Evolutionary conservation across 2,329 filamentous ascomycete genomes (phyloP), one percentile per base, ranked within the genome.

Genomic region (Fusarium cicatricum): DNA sequence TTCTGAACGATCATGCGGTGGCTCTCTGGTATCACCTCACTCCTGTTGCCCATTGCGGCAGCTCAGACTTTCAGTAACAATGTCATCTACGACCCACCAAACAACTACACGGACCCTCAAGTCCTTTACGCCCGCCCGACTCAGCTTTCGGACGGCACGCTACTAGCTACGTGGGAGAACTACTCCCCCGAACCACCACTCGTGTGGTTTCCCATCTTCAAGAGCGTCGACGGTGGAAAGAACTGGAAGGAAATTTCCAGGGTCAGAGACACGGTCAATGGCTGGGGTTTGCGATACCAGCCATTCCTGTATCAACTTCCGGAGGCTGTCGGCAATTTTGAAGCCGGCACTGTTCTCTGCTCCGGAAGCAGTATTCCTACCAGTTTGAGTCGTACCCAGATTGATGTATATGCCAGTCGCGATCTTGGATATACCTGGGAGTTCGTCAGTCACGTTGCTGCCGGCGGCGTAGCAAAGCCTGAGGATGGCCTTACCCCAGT

Each of bases 261-360:
- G 14, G 84, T 91, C 10, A 76, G 83, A 12, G 89, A 91, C 68
- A 79, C 82, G 42, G 84, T 82, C 26, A 87, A 89, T 60, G 81
- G 81, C 36, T 86, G 83, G 76, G 89, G 89, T 16, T 71, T 90
- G 48, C 81, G 86, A 26, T 90, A 90, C 66, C 89, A 91, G 66
- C 89, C 89, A 0, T 83, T 85, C 70, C 76, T 91, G 12, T 90
- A 89, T 65, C 80, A 85, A 60, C 80, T 91, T 3, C 82, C 85
- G 0, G 75, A 82, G 36, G 70, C 74, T 4, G 77, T 90, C 43
- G 88, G 82, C 15, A 76, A 78, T 2, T 90, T 81, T 67, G 74
- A 79, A 1, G 81, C 80, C 4, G 89, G 88, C 3, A 90, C 88
- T 0, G 74, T 92, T 16, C 77, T 91, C 10, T 72, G 82, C 8